Conservation (phyloP, 768 basidiomycete genomes). For the Lyophyllum shimeji region DNA sequence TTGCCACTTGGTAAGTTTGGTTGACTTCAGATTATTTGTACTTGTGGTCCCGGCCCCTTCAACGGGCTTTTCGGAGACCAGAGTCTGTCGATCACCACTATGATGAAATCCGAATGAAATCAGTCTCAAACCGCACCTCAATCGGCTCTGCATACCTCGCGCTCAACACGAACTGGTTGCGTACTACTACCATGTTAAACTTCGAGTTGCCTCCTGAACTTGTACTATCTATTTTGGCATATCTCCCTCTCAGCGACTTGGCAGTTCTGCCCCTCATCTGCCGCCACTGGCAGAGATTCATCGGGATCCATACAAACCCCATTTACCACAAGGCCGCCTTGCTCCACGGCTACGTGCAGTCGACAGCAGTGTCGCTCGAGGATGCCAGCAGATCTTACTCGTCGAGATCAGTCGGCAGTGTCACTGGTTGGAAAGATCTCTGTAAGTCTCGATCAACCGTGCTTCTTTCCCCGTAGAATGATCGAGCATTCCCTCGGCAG, state of each 20-base stretch:
- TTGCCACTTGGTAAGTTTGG: too few species aligned
- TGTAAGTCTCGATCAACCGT: conserved; percentile 42
- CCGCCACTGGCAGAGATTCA: conserved; percentile 46
- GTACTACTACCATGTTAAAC: conserved; percentile 30
- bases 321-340: conserved; percentile 62
- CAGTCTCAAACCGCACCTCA: background rate
- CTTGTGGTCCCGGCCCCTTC: background rate
- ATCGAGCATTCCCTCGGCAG: conserved; percentile 26
- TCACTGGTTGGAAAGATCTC: conserved; percentile 54
- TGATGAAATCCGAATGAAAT: background rate
- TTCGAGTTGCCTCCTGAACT: conserved; percentile 56
- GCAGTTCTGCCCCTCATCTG: conserved; percentile 35
- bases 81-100: background rate
- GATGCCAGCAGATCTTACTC: conserved; percentile 32
- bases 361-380: conserved; percentile 23
- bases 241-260: conserved; percentile 49
- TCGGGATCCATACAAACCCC: conserved; percentile 42
- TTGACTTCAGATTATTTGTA: background rate
- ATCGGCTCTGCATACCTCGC: background rate
- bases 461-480: background rate
- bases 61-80: too few species aligned
- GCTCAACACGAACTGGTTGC: background rate
- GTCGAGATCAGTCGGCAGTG: conserved; percentile 33
- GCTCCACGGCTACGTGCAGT: conserved; percentile 45
- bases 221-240: conserved; percentile 45